Conservation (phyloP, 108 stramenopile species). For the Nitzschia sp. region DNA sequence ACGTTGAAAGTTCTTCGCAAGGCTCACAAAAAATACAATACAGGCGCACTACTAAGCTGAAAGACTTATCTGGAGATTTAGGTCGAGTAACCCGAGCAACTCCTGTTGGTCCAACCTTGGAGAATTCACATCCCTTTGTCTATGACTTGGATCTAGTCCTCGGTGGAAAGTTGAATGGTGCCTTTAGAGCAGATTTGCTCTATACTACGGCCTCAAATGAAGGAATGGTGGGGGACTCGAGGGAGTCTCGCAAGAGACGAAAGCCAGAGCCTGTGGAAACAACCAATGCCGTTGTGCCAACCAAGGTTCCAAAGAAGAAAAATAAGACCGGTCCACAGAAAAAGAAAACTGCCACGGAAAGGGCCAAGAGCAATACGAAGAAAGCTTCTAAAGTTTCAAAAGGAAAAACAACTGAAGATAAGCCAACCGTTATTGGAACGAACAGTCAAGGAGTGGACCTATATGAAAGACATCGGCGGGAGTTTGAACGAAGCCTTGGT, state of each 20-base stretch:
- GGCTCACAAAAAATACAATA: not conserved
- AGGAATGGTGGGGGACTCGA: slow-evolving; percentile 54
- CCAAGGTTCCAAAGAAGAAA: slow-evolving; percentile 7
- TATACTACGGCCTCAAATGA: slow-evolving; percentile 65
- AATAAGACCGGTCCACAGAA: not conserved
- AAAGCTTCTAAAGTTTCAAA: slow-evolving; percentile 16
- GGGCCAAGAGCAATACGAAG: slow-evolving; percentile 9
- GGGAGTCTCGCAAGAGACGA: slow-evolving; percentile 36
- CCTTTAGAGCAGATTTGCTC: slow-evolving; percentile 41
- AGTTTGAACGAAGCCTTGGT: slow-evolving; percentile 64
- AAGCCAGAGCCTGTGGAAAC: slow-evolving; percentile 7
- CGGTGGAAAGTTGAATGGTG: slow-evolving; percentile 52
- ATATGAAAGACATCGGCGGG: slow-evolving; percentile 63
- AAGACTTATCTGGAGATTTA: slow-evolving; percentile 28
- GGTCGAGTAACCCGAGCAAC: slow-evolving; percentile 21
- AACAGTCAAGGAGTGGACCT: slow-evolving; percentile 43
- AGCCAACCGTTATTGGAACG: slow-evolving; percentile 1
- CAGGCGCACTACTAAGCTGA: slow-evolving; percentile 28
- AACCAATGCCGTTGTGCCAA: not conserved
- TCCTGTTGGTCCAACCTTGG: slow-evolving; percentile 15
- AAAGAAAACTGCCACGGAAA: slow-evolving; percentile 9
- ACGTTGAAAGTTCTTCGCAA: not conserved
- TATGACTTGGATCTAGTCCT: slow-evolving; percentile 44
- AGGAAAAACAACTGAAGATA: slow-evolving; percentile 11
- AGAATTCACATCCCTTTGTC: slow-evolving; percentile 28